phyloP scores from a whole-genome alignment of 2,329 filamentous ascomycete species.

The Fusarium succisae region DNA sequence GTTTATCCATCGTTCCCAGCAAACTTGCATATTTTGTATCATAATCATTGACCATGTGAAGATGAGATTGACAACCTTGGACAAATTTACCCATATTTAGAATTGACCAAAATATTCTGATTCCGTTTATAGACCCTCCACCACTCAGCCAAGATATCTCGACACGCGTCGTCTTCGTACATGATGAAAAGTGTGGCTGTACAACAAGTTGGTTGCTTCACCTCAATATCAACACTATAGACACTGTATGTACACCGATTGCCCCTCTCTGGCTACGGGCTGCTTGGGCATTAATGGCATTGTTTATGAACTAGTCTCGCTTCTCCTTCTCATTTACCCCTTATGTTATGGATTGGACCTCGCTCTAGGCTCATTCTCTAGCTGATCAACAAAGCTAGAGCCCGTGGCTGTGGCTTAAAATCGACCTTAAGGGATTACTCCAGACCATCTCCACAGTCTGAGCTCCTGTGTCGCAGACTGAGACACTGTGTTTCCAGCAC shows the following conservation, averaged over 20 bases:
- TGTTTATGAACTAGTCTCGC: constrained; percentile 10
- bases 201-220: constrained; percentile 7
- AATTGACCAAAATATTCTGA: neutral
- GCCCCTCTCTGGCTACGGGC: neutral
- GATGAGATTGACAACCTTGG: neutral
- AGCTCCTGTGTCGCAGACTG: neutral
- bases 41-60: too few relatives aligned
- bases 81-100: neutral
- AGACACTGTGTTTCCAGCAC: constrained; percentile 32
- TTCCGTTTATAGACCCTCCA: neutral
- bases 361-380: constrained; percentile 11
- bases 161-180: constrained; percentile 24
- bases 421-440: constrained; percentile 17
- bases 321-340: constrained; percentile 40
- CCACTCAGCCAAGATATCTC: neutral
- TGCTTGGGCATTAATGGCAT: constrained; percentile 16
- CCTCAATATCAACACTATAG: neutral
- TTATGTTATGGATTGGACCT: constrained; percentile 19
- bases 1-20: rapidly evolving
- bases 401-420: constrained; percentile 24
- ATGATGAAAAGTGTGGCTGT: constrained; percentile 28
- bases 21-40: too few relatives aligned
- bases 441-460: constrained; percentile 35
- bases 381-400: constrained; percentile 33
- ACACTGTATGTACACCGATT: constrained; percentile 25